phyloP scores from a whole-genome alignment of 2,329 filamentous ascomycete genomes.

The Cryoendolithus antarcticus region DNA sequence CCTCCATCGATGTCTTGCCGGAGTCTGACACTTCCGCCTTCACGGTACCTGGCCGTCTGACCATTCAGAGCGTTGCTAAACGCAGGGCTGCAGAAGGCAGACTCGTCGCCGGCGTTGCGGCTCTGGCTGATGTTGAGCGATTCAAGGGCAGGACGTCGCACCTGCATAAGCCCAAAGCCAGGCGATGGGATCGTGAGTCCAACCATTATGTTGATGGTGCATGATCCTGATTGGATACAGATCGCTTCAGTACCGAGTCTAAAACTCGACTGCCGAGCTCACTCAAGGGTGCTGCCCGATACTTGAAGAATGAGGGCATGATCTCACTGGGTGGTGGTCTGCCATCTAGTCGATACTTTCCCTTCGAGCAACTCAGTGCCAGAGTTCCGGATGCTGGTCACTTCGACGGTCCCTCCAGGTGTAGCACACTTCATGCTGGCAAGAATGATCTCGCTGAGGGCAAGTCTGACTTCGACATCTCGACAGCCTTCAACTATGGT shows the following conservation, averaged over 20 bases:
- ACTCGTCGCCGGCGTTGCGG: constrained; percentile 63
- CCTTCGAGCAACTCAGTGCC: constrained; percentile 66
- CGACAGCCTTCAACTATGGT: constrained; percentile 85
- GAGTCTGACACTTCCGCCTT: constrained; percentile 36
- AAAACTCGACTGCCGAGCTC: constrained; percentile 42
- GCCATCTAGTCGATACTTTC: constrained; percentile 82
- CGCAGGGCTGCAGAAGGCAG: constrained; percentile 60
- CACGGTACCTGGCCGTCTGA: constrained; percentile 40
- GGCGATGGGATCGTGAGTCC: constrained; percentile 72
- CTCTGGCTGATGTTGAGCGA: constrained; percentile 64
- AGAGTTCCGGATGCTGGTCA: constrained; percentile 57
- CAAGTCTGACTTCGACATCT: constrained; percentile 58
- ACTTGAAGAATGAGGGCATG: constrained; percentile 66
- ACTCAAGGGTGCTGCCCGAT: constrained; percentile 72
- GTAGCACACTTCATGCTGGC: constrained; percentile 47
- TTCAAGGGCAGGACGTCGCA: constrained; percentile 59
- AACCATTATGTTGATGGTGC: neutral
- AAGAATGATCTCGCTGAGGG: constrained; percentile 71
- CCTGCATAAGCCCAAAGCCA: constrained; percentile 59
- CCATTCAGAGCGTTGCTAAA: constrained; percentile 53
- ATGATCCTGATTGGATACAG: neutral
- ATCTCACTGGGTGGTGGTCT: constrained; percentile 90
- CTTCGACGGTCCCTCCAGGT: constrained; percentile 1
- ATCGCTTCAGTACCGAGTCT: constrained; percentile 37
- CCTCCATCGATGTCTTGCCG: constrained; percentile 30